phyloP scores from a whole-genome alignment of 208 protist species.

The Leishmania martiniquensis region DNA sequence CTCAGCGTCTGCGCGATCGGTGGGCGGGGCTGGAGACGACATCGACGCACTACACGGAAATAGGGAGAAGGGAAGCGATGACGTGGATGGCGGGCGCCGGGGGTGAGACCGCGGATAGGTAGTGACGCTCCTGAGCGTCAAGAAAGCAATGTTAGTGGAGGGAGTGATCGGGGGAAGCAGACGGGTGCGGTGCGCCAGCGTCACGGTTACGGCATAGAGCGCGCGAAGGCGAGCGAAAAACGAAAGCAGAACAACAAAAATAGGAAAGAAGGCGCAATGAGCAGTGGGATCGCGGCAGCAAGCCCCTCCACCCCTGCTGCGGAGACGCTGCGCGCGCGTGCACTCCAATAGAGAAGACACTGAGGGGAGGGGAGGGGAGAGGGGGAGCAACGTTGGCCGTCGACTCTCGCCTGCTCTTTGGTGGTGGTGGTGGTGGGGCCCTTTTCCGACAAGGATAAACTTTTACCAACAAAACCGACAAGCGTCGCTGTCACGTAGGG shows the following conservation, averaged over 20 bases:
- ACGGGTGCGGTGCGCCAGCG: not conserved
- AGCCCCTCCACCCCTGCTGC: not conserved
- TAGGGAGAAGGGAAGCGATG: not conserved
- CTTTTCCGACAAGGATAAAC: too few relatives aligned
- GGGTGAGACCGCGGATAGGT: not conserved
- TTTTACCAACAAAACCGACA: not conserved
- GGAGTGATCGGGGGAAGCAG: not conserved
- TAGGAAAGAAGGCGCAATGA: not conserved
- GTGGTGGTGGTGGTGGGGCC: too few relatives aligned
- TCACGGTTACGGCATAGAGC: not conserved
- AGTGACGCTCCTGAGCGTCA: not conserved
- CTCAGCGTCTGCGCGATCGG: conserved; percentile 11
- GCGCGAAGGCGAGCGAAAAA: not conserved
- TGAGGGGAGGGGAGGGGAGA: not conserved
- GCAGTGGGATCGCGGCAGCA: not conserved
- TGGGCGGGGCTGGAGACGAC: conserved; percentile 24
- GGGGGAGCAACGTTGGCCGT: not conserved
- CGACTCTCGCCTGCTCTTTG: too few relatives aligned
- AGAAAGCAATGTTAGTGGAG: not conserved
- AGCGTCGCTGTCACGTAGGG: not conserved
- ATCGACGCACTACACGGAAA: not conserved
- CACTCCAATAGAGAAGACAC: not conserved
- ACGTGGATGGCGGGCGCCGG: not conserved
- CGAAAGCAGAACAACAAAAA: not conserved
- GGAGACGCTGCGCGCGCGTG: not conserved